Conservation (phyloP, 2,329 filamentous ascomycete species). For the Penicillium freii region DNA sequence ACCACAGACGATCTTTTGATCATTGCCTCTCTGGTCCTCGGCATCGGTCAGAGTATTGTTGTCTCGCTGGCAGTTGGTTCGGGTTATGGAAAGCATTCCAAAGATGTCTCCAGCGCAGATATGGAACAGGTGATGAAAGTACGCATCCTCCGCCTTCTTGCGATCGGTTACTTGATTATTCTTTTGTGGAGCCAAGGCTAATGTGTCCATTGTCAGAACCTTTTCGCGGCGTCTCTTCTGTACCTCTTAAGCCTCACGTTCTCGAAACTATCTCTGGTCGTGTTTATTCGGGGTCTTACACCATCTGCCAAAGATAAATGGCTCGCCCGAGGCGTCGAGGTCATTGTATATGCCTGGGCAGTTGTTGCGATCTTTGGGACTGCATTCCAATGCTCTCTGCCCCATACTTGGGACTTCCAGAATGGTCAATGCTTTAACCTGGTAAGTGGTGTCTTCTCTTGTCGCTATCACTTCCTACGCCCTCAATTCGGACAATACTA, state of each 20-base stretch:
- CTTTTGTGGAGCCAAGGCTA: neutral
- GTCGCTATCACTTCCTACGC: neutral
- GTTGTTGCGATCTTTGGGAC: slow-evolving; percentile 18
- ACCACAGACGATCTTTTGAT: slow-evolving; percentile 25
- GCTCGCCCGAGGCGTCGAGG: slow-evolving; percentile 14
- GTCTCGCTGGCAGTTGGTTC: slow-evolving; percentile 23
- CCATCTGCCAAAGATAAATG: slow-evolving; percentile 18
- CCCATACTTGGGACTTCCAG: slow-evolving; percentile 20
- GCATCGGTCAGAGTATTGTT: slow-evolving; percentile 17
- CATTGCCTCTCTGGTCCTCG: slow-evolving; percentile 17
- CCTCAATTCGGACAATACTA: neutral
- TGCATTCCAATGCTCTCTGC: slow-evolving; percentile 21
- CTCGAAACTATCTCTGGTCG: slow-evolving; percentile 26
- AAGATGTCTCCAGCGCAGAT: slow-evolving; percentile 10
- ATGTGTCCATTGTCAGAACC: slow-evolving; percentile 8
- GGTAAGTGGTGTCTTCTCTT: slow-evolving; percentile 7
- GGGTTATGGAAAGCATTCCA: slow-evolving; percentile 24
- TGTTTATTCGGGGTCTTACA: slow-evolving; percentile 23
- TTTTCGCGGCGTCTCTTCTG: slow-evolving; percentile 21
- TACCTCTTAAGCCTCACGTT: slow-evolving; percentile 22
- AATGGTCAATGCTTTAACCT: slow-evolving; percentile 20
- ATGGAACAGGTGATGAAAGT: slow-evolving; percentile 24
- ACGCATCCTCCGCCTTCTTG: neutral
- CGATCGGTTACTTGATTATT: no score
- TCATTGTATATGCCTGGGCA: slow-evolving; percentile 13